Evolutionary conservation across 495 filamentous ascomycete species (phyloP).

Genomic region (Penicillium canescens): DNA sequence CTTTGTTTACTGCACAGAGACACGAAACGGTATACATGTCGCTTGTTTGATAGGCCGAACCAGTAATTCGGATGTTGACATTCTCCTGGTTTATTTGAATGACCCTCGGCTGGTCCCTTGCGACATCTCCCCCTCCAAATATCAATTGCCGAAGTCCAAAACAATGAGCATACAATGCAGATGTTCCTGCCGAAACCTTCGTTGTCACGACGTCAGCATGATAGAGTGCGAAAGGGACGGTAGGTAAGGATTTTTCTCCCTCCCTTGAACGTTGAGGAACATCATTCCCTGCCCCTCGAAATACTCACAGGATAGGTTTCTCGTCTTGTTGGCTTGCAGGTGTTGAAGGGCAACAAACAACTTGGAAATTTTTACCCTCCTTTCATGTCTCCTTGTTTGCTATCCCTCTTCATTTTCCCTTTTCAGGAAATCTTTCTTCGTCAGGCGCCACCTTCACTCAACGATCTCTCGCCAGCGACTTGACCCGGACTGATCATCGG

Average conservation of each 20-base stretch:
- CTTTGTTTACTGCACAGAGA: background rate
- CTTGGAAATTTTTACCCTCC: background rate
- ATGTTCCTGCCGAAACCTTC: constrained; percentile 11
- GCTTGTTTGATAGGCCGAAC: constrained; percentile 42
- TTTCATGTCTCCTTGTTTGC: background rate
- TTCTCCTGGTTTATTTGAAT: constrained; percentile 13
- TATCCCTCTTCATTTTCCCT: background rate
- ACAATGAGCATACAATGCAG: background rate
- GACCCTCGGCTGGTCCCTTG: constrained; percentile 9
- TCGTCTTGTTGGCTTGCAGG: background rate
- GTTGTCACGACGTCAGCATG: constrained; percentile 41
- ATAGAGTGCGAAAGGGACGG: constrained; percentile 12
- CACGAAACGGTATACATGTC: constrained; percentile 31
- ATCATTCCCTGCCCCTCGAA: background rate
- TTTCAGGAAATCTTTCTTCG: background rate
- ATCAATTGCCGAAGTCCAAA: background rate
- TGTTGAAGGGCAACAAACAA: too few species aligned
- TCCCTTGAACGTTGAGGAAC: too few species aligned
- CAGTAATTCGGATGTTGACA: constrained; percentile 30
- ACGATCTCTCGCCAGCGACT: too few species aligned
- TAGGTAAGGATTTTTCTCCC: background rate
- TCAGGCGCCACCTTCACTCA: too few species aligned
- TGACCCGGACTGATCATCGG: too few species aligned
- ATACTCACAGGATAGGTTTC: background rate
- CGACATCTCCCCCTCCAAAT: background rate